Percentiles rank a stretch among this genome's conserved stretches.
These are phyloP conservation scores for Arthroderma sp. DNA, from an alignment of 2,329 filamentous ascomycete genomes.

Conservation along the genomic window DNA sequence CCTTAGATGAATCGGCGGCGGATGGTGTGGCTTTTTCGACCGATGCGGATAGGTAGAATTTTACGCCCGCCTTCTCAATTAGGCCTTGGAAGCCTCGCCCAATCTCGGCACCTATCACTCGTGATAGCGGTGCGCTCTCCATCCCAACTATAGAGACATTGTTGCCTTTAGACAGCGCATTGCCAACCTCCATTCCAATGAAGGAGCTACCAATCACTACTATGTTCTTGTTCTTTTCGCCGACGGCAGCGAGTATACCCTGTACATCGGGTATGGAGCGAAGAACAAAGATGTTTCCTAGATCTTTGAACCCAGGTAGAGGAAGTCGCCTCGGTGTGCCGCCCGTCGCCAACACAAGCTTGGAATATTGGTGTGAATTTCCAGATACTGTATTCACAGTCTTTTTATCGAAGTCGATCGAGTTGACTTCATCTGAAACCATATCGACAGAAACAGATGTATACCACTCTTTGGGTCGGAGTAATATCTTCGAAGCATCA, in stretches of 20 bases:
- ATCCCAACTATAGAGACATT: slow-evolving; percentile 76
- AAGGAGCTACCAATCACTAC: slow-evolving; percentile 88
- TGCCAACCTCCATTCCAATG: slow-evolving; percentile 96
- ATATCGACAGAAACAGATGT: slow-evolving; percentile 46
- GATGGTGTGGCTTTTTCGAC: slow-evolving; percentile 76
- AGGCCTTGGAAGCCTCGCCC: slow-evolving; percentile 66
- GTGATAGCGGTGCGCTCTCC: slow-evolving; percentile 72
- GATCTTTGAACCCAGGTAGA: slow-evolving; percentile 69
- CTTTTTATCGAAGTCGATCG: slow-evolving; percentile 62
- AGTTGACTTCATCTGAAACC: slow-evolving; percentile 49
- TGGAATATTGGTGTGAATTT: slow-evolving; percentile 62
- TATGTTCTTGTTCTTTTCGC: slow-evolving; percentile 74
- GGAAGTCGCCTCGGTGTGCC: slow-evolving; percentile 65
- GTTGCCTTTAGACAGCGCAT: slow-evolving; percentile 66
- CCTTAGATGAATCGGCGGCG: slow-evolving; percentile 50
- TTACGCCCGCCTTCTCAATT: slow-evolving; percentile 75
- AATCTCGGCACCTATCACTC: slow-evolving; percentile 69
- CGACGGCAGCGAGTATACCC: slow-evolving; percentile 64
- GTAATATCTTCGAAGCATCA: slow-evolving; percentile 64
- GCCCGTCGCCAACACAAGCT: slow-evolving; percentile 81
- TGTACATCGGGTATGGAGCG: slow-evolving; percentile 65
- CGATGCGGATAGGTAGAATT: slow-evolving; percentile 67
- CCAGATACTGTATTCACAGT: slow-evolving; percentile 62
- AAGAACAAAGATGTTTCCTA: slow-evolving; percentile 77
- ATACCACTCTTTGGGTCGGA: slow-evolving; percentile 67